Evolutionary conservation across 73 alveolate genomes (phyloP).

Genomic region (Blepharisma japonicum): DNA sequence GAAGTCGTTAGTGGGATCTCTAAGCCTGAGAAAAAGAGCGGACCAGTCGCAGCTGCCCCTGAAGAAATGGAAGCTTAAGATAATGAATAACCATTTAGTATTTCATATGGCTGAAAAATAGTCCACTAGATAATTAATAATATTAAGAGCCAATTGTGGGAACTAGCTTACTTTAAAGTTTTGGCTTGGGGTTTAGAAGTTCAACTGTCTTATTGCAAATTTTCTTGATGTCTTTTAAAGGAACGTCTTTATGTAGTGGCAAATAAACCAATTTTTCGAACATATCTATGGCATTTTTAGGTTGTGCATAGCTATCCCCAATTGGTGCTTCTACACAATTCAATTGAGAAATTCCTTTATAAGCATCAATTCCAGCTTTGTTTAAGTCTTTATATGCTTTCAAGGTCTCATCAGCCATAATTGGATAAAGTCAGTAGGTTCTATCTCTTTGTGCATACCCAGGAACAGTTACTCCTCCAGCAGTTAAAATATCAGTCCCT

Average conservation of each 20-base stretch:
- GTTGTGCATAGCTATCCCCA: constrained; percentile 49
- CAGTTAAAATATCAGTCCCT: constrained; percentile 43
- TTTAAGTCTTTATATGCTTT: constrained; percentile 47
- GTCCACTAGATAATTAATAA: constrained; percentile 37
- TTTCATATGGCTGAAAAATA: constrained; percentile 86
- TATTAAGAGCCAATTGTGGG: neutral
- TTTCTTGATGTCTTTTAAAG: constrained; percentile 36
- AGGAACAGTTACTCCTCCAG: constrained; percentile 59
- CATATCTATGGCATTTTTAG: constrained; percentile 5
- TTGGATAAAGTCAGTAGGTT: constrained; percentile 74
- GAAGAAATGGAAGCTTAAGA: constrained; percentile 41
- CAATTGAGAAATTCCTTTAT: constrained; percentile 71
- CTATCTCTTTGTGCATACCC: constrained; percentile 55
- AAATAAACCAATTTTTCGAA: constrained; percentile 34
- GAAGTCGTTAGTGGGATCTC: constrained; percentile 93
- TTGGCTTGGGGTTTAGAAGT: constrained; percentile 30
- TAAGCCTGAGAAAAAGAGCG: constrained; percentile 62
- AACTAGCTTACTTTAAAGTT: constrained; percentile 1
- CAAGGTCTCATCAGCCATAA: constrained; percentile 59
- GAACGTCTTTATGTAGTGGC: constrained; percentile 44
- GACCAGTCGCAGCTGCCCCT: neutral
- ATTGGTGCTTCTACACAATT: constrained; percentile 56
- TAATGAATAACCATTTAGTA: constrained; percentile 65
- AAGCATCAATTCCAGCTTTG: constrained; percentile 73
- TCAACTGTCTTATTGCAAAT: constrained; percentile 46